Base-by-base conservation (phyloP, 768 basidiomycete species). In the Termitomyces sp. region DNA sequence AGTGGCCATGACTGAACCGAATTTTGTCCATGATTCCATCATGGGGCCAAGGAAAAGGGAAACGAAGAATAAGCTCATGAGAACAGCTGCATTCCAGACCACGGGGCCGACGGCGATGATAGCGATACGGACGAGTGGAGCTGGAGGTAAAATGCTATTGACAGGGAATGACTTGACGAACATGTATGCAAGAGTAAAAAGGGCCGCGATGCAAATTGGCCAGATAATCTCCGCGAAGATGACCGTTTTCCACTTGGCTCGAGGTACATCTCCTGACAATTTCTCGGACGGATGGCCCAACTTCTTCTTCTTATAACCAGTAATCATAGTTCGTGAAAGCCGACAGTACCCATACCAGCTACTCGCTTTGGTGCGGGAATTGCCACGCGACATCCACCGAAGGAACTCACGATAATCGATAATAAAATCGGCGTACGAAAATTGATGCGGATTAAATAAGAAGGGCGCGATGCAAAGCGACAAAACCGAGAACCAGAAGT, bases 321-420 rank as follows among this genome's bases (percentile, higher is more conserved):
- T 98, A 62, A 98, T 97, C 84, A 91, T 90, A 9, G 97, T 99
- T 59, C 97, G 77, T 35, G 94, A 96, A 55, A 98, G 82, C 63
- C 97, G 92, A 69, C 97, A 99, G 73, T 98, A 99, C 2, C 97
- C 97, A 69, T 98, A 96, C 97, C 97, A 99, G 60, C 92, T 95
- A 74, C 96, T 98, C 47, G 91, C 89, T 68, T 98, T 96, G 15
- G 92, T 89, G 64, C 94, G 79, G 44, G 97, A 97, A 73, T 98
- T 99, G 53, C 97, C 97, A 54, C 97, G 85, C 10, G 93, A 97
- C 95, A 99, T 98, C 97, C 97, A 99, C 45, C 97, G 86, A 45
- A 99, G 71, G 78, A 95, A 98, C 68, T 99, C 97, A 53, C 97
- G 88, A 70, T 98, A 98, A 73, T 99, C 97, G 68, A 98, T 94